Conservation (phyloP, 192 early-diverging fungal genomes). For the Gaertneriomyces semiglobifer region DNA sequence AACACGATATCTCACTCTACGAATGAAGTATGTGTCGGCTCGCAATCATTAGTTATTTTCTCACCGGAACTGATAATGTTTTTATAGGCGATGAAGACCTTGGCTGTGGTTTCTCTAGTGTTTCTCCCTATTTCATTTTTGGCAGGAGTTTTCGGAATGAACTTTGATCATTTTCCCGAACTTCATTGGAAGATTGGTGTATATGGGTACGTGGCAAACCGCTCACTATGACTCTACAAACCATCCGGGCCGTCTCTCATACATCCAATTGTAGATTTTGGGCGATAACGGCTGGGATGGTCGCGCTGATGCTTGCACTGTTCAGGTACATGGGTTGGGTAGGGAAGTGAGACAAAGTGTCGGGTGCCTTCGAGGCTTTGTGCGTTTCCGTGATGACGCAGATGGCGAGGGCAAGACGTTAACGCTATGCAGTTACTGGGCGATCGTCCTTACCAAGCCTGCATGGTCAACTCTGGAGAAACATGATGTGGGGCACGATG, state of each 20-base stretch:
- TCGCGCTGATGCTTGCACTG: not conserved
- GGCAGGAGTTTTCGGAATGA: slow-evolving; percentile 43
- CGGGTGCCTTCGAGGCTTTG: too few relatives aligned
- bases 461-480: too few relatives aligned
- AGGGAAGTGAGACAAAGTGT: not conserved
- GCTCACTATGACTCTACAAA: not conserved
- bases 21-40: slow-evolving; percentile 18
- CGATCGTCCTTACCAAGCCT: too few relatives aligned
- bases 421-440: too few relatives aligned
- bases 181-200: slow-evolving; percentile 23
- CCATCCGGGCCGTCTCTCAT: not conserved
- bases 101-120: slow-evolving; percentile 31
- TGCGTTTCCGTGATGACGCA: too few relatives aligned
- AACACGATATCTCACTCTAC: slow-evolving; percentile 40
- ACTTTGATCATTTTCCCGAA: slow-evolving; percentile 40
- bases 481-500: too few relatives aligned
- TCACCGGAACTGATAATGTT: not conserved
- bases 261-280: slow-evolving; percentile 9
- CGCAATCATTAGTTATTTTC: not conserved
- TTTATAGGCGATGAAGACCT: slow-evolving; percentile 35
- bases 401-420: too few relatives aligned
- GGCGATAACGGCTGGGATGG: slow-evolving; percentile 13
- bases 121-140: slow-evolving; percentile 41
- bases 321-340: slow-evolving; percentile 23
- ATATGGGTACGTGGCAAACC: slow-evolving; percentile 18